Base-by-base conservation (phyloP, 257 asterid genomes). In the Leonotis leonurus region DNA sequence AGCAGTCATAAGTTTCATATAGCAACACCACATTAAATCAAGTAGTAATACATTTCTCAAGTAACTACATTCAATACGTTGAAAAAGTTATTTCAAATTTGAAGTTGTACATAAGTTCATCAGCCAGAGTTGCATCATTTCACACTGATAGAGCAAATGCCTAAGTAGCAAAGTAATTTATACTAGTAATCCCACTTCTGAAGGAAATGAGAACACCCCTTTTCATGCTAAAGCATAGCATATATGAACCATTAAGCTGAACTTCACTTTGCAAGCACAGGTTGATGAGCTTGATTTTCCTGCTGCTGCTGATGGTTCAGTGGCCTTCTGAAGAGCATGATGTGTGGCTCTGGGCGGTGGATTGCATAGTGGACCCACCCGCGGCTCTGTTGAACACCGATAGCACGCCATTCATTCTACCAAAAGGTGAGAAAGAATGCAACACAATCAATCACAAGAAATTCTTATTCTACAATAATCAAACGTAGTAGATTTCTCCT, bases 271-370 rank as follows among this genome's bases (percentile, higher is more conserved):
- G 76, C 68, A 68, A 61, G 61, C 51, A 80, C 22, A 63, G 58
- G 18, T 37, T 75, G 56, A 29, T 68, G 76, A 64, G 77, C 76
- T 61, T 73, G 77, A 20, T 21, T 70, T 9, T 75, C 83, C 71
- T 90, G 96, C 85, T 80, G 94, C 77, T 85, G 97, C 79, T 87
- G 96, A 73, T 70, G 79, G 91, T 88, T 90, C 58, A 90, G 71
- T 7, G 94, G 78, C 98, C 98, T 84, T 86, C 98, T 82, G 71
- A 90, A 90, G 67, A 90, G 95, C 98, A 90, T 88, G 73, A 90
- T 90, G 81, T 90, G 98, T 35, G 98, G 96, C 85, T 90, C 98
- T 2, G 98, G 96, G 6, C 96, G 94, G 69, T 90, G 98, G 64
- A 90, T 73, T 2, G 98, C 95, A 26, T 90, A 90, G 75, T 90